Evolutionary conservation across 2,329 filamentous ascomycete species (phyloP), one percentile per base, ranked within the genome.

Genomic region (Alternaria conjuncta): DNA sequence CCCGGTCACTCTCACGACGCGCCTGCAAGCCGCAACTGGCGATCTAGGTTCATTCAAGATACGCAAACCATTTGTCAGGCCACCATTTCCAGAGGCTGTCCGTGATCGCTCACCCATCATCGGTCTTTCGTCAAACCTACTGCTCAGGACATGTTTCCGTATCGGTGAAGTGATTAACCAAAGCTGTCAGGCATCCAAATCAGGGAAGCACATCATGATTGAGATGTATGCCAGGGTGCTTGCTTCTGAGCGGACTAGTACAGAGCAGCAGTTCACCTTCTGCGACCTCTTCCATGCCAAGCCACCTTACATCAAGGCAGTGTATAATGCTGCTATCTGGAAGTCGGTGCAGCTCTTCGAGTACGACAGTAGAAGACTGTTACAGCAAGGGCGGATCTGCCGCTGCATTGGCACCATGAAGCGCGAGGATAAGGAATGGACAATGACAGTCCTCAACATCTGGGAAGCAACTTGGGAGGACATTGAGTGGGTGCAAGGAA

Each of bases 211-310:
- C 5, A 74, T 83, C 7, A 57, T 86, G 0, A 84, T 92, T 63
- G 89, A 92, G 73, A 77, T 92, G 0, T 92, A 89, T 71, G 88
- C 88, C 4, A 83, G 87, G 25, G 86, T 92, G 1, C 81, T 81
- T 2, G 83, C 83, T 55, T 90, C 89, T 0, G 84, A 81, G 57
- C 85, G 89, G 0, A 86, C 89, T 60, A 77, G 79, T 12, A 50
- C 58, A 6, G 87, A 84, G 65, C 89, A 92, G 71, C 82, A 87
- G 59, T 91, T 92, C 65, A 84, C 87, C n/a, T 86, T 92, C 54
- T 82, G 83, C 43, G 89, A 91, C 69, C 75, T 92, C 0, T 89
- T 88, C 68, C 86, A 87, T 63, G 84, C 87, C 20, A 82, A 82
- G 11, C 84, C 85, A 6, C 89, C 88, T 0, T 86, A 86, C 58